Base-by-base conservation (phyloP, 1,139 yeast genomes). In the Zygosaccharomyces pseudobailii region DNA sequence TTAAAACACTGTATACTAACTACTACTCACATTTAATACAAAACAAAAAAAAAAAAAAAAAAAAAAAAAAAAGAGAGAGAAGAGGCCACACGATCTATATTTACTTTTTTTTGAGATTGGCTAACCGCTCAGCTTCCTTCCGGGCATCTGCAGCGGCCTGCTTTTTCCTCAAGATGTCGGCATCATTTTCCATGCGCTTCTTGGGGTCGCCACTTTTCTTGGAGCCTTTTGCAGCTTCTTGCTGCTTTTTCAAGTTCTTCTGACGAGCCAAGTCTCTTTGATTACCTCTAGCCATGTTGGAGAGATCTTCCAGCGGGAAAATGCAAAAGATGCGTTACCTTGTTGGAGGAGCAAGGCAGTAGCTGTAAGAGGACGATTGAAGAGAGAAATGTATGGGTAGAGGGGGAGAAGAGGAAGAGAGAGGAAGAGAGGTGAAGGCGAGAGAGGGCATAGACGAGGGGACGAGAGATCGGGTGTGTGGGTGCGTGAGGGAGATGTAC, bases 251-350 rank as follows among this genome's bases (percentile, higher is more conserved):
- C 65, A 72, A 67, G 70, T 87, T 88, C 71, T 87, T 90, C 51
- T 84, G 89, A 65, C 98, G 79, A 25, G 97, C 97, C 61, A 87
- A 78, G 43, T 92, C 98, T 68, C 98, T 79, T 71, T 92, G 97
- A 69, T 92, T 92, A 28, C 98, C 98, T 74, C 98, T 80, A 45
- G 96, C 84, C 97, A 90, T 90, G 45, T 44, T 65, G 43, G 33
- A n/a, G 28, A 31, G 33, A 19, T 17, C 20, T 30, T 13, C 17
- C 17, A 13, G 17, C 19, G 33, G 13, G 33, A 13, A n/a, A 30
- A 30, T 13, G 17, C 17, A 13, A 13, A 13, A 13, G 17, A 13
- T 13, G 17, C 17, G 17, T 13, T 13, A 13, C 17, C 17, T 13
- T 13, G n/a, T 35, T 19, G n/a, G 7, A 8, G 13, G n/a, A 30